These are phyloP conservation scores for Nicotiana tomentosiformis DNA, from an alignment of 257 asterid species.

Conservation along the genomic window DNA sequence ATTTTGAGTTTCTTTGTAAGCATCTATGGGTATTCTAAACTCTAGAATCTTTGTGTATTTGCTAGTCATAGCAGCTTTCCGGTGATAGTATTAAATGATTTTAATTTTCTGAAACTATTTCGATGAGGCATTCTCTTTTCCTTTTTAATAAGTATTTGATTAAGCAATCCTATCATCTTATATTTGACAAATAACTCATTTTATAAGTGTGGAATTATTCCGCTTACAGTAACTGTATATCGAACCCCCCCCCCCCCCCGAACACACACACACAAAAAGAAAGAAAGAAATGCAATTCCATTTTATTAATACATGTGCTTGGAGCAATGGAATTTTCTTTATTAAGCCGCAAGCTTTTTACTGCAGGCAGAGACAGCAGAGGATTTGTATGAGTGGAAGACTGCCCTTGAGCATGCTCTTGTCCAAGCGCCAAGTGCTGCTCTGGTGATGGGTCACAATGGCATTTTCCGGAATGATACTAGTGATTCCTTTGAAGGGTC, in stretches of 20 bases:
- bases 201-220: neutral
- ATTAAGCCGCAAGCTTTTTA: neutral
- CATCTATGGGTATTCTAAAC: neutral
- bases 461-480: constrained; percentile 72
- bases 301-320: neutral
- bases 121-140: neutral
- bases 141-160: neutral
- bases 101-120: neutral
- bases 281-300: neutral
- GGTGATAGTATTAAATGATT: neutral
- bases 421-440: constrained; percentile 94
- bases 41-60: neutral
- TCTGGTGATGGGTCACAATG: constrained; percentile 91
- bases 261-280: too few species aligned
- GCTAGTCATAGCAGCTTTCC: neutral
- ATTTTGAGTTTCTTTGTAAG: neutral
- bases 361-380: constrained; percentile 79
- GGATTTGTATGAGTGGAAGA: constrained; percentile 91
- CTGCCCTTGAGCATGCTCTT: constrained; percentile 90
- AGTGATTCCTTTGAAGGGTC: constrained; percentile 71
- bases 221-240: neutral
- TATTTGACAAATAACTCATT: neutral
- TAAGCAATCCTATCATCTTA: neutral
- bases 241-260: too few species aligned
- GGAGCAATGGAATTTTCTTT: neutral